These are phyloP conservation scores for Neofusicoccum parvum DNA, from an alignment of 2,329 filamentous ascomycete genomes.

Conservation along the genomic window DNA sequence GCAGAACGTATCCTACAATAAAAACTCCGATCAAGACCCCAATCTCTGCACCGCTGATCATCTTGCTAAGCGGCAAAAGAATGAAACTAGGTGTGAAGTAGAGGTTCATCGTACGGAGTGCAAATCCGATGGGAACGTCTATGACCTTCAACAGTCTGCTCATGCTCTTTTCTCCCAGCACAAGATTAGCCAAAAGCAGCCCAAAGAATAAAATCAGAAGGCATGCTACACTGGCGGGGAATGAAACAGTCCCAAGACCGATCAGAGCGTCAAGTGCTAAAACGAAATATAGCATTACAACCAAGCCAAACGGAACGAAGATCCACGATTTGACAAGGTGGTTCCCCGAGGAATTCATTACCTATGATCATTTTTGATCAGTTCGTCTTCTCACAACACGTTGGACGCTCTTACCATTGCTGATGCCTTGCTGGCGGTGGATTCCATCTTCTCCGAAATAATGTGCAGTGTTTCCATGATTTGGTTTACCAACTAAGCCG, in stretches of 20 bases:
- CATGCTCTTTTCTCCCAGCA: conserved; percentile 54
- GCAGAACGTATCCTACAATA: conserved; percentile 53
- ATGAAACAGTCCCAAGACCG: conserved; percentile 53
- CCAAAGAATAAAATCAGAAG: conserved; percentile 57
- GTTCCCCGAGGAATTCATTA: background rate
- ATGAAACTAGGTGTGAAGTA: conserved; percentile 64
- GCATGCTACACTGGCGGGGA: conserved; percentile 63
- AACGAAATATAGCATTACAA: conserved; percentile 43
- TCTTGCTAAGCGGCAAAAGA: conserved; percentile 58
- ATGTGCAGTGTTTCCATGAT: too few species aligned
- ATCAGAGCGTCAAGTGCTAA: conserved; percentile 47
- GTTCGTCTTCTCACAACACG: too few species aligned
- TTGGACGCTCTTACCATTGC: too few species aligned
- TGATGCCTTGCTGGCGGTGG: too few species aligned
- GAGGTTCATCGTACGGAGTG: conserved; percentile 60
- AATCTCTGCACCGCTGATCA: conserved; percentile 58
- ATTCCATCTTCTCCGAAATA: too few species aligned
- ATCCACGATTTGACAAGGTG: conserved; percentile 44
- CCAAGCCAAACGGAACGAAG: conserved; percentile 50
- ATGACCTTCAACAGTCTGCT: conserved; percentile 52
- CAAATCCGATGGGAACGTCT: conserved; percentile 61
- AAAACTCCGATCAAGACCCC: conserved; percentile 63
- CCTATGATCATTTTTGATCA: background rate
- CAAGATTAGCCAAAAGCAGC: conserved; percentile 51
- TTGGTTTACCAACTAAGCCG: too few species aligned